Evolutionary conservation across 352 stramenopile species (phyloP), one percentile per base, ranked within the genome.

Genomic region (Globisporangium alternatum): DNA sequence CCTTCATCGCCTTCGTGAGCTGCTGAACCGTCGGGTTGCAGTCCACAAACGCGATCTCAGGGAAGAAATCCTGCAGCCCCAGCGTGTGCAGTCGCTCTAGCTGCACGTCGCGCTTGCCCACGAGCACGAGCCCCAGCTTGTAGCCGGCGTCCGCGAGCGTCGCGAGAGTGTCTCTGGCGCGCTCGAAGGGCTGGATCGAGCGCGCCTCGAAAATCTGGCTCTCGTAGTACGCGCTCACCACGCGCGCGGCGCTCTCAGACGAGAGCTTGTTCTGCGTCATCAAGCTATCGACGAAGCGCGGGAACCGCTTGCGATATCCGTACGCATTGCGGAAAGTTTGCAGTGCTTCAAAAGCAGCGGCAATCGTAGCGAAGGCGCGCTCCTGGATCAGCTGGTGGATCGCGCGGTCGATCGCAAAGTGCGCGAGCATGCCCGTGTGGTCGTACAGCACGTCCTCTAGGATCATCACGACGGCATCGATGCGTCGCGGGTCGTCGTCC

Each of bases 381-480:
- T 95, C 86, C 25, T 59, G 58, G 13, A 93, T 75, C 48, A 95
- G 64, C 65, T 93, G 84, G 47, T 85, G 77, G 53, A 91, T 75
- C 35, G 78, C 86, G 44, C 86, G 86, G 55, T 91, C 84, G 64
- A 91, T 88, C 2, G 86, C 84, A 56, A 93, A 80, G 64, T 91
- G 82, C 45, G 81, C 88, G 37, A 95, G 77, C 62, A 90, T 84
- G 13, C 77, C 79, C 53, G 86, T 90, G 68, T 95, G 86, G 65
- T 93, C 84, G 68, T 91, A 95, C 41, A 95, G 70, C 41, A 95
- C 86, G 70, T 95, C 86, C 58, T 95, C 86, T 25, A 95, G 76
- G 68, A 91, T 93, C 75, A 95, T 90, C 43, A 89, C 81, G 19
- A 95, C 71, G 1, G 86, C 86, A 43, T 90, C 78, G 37, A 95